These are phyloP conservation scores for Neoboletus subvelutipes DNA, from an alignment of 768 basidiomycete species.

Conservation along the genomic window DNA sequence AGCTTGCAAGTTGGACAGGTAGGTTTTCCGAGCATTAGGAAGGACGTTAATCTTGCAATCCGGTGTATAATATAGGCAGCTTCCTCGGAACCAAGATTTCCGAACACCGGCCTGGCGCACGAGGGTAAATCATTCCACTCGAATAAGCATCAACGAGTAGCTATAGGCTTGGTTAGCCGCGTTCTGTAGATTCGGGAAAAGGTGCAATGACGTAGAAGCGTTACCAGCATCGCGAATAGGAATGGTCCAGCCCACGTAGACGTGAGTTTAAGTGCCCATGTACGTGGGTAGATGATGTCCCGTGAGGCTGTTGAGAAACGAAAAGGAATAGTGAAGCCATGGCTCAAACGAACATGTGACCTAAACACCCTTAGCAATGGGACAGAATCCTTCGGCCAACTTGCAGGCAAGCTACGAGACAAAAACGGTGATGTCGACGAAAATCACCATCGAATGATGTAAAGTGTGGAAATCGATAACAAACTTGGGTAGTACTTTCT, in stretches of 20 bases:
- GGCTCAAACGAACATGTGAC: background rate
- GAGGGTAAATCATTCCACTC: background rate
- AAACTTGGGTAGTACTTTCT: background rate
- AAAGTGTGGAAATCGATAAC: background rate
- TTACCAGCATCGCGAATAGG: background rate
- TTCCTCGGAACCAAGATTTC: background rate
- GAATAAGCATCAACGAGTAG: background rate
- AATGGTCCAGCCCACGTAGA: background rate
- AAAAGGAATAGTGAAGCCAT: background rate
- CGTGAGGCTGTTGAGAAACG: background rate
- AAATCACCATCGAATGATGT: background rate
- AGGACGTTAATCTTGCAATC: background rate
- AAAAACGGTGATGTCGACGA: background rate
- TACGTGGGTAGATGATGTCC: background rate
- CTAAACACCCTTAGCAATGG: background rate
- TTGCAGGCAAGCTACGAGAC: background rate
- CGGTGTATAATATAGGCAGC: too few relatives aligned
- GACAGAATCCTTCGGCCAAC: background rate
- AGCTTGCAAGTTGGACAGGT: background rate
- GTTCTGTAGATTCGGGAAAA: background rate
- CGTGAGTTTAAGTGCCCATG: background rate
- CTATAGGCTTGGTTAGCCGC: background rate
- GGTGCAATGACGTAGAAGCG: background rate
- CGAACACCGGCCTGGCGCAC: background rate
- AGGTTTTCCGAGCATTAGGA: background rate